Conservation (phyloP, 345 rosid species). For the Acer campestre region DNA sequence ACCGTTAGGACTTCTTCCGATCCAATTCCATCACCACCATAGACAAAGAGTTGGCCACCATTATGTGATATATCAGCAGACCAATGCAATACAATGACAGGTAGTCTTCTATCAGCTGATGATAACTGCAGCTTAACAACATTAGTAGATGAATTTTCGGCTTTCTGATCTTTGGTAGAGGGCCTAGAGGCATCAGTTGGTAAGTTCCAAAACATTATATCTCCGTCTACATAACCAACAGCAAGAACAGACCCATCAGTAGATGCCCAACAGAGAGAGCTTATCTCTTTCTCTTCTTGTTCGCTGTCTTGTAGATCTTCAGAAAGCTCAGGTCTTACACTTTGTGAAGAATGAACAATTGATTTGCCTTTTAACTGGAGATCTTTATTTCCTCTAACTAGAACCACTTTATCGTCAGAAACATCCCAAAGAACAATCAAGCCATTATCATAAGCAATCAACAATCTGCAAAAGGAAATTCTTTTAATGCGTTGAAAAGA, state of each 20-base stretch:
- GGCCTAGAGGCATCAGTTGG: constrained; percentile 21
- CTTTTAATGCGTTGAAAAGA: constrained; percentile 19
- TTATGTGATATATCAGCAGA: constrained; percentile 47
- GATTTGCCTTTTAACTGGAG: constrained; percentile 51
- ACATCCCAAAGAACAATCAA: constrained; percentile 84
- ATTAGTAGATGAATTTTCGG: constrained; percentile 45
- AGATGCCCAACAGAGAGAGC: constrained; percentile 89
- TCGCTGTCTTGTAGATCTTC: constrained; percentile 33
- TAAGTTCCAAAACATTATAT: constrained; percentile 77
- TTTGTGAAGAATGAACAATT: constrained; percentile 38
- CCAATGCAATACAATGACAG: constrained; percentile 78
- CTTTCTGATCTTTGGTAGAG: constrained; percentile 37
- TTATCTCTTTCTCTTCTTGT: constrained; percentile 71
- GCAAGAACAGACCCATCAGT: constrained; percentile 79
- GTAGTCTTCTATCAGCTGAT: constrained; percentile 70
- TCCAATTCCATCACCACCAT: constrained; percentile 88
- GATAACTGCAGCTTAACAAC: constrained; percentile 75
- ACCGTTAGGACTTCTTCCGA: constrained; percentile 85
- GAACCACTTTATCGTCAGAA: constrained; percentile 56
- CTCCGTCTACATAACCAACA: constrained; percentile 90
- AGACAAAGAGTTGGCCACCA: constrained; percentile 72
- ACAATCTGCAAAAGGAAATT: constrained; percentile 55
- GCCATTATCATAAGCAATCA: constrained; percentile 80
- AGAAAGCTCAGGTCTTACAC: constrained; percentile 36
- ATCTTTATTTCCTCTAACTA: constrained; percentile 71